phyloP scores from a whole-genome alignment of 176 grass and related monocot genomes.

The Canna indica region DNA sequence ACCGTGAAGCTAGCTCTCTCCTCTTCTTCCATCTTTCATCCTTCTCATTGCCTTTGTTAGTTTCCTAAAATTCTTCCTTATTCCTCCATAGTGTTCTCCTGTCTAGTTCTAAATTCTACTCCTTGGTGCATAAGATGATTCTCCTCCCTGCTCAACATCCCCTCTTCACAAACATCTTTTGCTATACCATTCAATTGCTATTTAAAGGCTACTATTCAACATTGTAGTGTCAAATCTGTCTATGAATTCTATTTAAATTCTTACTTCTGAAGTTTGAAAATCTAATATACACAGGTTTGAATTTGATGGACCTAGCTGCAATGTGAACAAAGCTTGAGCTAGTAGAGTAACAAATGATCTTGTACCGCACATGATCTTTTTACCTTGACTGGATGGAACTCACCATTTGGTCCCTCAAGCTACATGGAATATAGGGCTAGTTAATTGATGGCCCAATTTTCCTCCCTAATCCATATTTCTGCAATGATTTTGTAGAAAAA shows the following conservation, averaged over 20 bases:
- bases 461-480: not conserved
- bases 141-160: not conserved
- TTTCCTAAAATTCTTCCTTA: too few relatives aligned
- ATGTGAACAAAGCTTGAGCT: not conserved
- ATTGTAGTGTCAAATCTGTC: not conserved
- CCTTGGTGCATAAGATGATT: not conserved
- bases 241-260: not conserved
- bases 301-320: not conserved
- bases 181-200: not conserved
- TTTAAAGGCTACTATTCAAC: not conserved
- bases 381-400: not conserved
- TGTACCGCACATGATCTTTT: not conserved
- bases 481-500: not conserved
- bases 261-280: not conserved
- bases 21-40: too few relatives aligned
- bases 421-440: not conserved
- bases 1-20: too few relatives aligned
- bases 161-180: not conserved
- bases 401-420: not conserved
- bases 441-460: not conserved
- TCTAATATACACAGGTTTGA: not conserved
- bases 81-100: too few relatives aligned
- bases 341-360: not conserved
- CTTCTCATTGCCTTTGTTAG: too few relatives aligned
- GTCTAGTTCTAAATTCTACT: too few relatives aligned